These are phyloP conservation scores for Podila minutissima DNA, from an alignment of 192 early-diverging fungal genomes.

Conservation along the genomic window DNA sequence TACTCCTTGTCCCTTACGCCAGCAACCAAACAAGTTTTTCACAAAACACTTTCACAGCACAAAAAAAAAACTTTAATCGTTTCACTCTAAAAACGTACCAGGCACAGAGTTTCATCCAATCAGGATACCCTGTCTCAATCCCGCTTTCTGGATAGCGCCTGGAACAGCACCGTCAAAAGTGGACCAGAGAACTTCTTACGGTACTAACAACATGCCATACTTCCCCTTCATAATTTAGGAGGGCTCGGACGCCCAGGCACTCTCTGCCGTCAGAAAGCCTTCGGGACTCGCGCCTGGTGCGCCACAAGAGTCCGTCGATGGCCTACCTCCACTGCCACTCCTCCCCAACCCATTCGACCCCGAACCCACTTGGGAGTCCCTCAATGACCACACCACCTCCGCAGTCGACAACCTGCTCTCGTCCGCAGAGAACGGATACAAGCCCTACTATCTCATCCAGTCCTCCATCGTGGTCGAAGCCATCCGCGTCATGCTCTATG, in stretches of 20 bases:
- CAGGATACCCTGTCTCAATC: too few relatives aligned
- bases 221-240: neutral
- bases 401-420: slow-evolving; percentile 25
- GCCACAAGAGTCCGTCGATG: slow-evolving; percentile 54
- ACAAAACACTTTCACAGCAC: too few relatives aligned
- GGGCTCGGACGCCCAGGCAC: slow-evolving; percentile 41
- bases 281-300: slow-evolving; percentile 29
- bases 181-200: too few relatives aligned
- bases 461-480: slow-evolving; percentile 69
- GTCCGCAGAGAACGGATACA: slow-evolving; percentile 28
- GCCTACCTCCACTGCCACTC: slow-evolving; percentile 23
- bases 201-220: too few relatives aligned
- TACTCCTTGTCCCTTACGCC: too few relatives aligned
- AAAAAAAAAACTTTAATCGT: too few relatives aligned
- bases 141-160: too few relatives aligned
- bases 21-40: too few relatives aligned
- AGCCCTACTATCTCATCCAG: slow-evolving; percentile 37
- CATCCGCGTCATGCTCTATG: slow-evolving; percentile 86
- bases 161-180: too few relatives aligned
- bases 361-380: slow-evolving; percentile 30
- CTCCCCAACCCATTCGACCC: slow-evolving; percentile 35
- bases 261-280: slow-evolving; percentile 35
- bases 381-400: slow-evolving; percentile 16
- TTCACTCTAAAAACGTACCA: too few relatives aligned
- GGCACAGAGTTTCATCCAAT: too few relatives aligned